Evolutionary conservation across 257 asterid genomes (phyloP), one percentile per base, ranked within the genome.

Genomic region (Plectranthus barbatus): DNA sequence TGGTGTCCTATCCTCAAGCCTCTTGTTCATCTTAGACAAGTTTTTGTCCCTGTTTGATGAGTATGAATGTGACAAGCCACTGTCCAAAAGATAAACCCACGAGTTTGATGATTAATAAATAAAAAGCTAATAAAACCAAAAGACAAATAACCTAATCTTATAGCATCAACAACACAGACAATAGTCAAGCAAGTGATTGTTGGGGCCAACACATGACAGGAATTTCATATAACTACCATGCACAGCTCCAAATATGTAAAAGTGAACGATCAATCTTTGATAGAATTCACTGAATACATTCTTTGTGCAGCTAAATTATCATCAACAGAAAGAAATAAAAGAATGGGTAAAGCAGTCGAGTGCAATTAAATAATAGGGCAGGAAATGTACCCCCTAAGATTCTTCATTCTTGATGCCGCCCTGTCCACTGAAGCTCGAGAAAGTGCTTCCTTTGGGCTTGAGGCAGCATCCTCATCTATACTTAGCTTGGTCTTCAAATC

Each of bases 401-500:
- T 84, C 68, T 84, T 84, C 50, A 69, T 80, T 77, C 91, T 73
- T 56, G 77, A 64, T 47, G 81, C 81, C n/a, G 80, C 79, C 79
- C 81, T 74, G 44, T 83, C 86, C 23, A 84, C 84, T 52, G 95
- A 80, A 75, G 84, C 88, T 71, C 90, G 87, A 67, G 91, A 84
- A 74, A 90, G 80, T 19, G 88, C 94, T 60, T 85, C 97, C 76
- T 76, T 87, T 19, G 97, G 97, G 79, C 97, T 90, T 9, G 96
- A 82, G 65, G 72, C 90, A 10, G 67, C 62, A 59, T 93, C 99
- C 53, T 90, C 97, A 31, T 90, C 97, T 73, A 93, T 73, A 84
- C 95, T 90, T 55, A 93, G 86, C 82, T 90, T 93, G 52, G 86
- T 86, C 76, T 70, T 90, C 72, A 93, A 84, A 77, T 93, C 99